Evolutionary conservation across 768 basidiomycete genomes (phyloP).

Genomic region (Nevesoporus exiguus): DNA sequence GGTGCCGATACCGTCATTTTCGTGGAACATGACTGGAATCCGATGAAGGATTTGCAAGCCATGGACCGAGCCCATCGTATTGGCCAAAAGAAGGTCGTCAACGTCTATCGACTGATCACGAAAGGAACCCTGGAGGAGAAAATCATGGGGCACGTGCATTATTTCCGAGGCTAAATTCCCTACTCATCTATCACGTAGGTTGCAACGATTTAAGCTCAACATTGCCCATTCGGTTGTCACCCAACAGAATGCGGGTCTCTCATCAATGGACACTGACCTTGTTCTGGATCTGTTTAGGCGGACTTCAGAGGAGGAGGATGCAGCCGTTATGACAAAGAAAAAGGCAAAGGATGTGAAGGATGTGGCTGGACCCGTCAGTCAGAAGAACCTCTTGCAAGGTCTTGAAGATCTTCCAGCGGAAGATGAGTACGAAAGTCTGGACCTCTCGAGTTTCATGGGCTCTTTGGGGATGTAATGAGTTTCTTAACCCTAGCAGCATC

Average conservation of each 20-base stretch:
- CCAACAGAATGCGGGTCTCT: constrained; percentile 91
- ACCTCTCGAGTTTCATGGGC: constrained; percentile 84
- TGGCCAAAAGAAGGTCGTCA: constrained; percentile 98
- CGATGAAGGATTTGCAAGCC: constrained; percentile 98
- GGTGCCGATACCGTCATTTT: constrained; percentile 99
- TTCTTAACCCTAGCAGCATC: not conserved
- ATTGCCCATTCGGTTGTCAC: constrained; percentile 96
- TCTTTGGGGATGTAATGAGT: constrained; percentile 57
- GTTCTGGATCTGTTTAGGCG: constrained; percentile 91
- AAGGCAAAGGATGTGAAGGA: constrained; percentile 53
- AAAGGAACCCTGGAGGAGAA: constrained; percentile 98
- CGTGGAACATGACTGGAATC: constrained; percentile 99
- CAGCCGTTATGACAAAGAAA: constrained; percentile 46
- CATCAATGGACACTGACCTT: constrained; percentile 96
- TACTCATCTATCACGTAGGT: constrained; percentile 40
- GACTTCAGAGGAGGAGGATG: constrained; percentile 74
- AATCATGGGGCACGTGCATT: constrained; percentile 88
- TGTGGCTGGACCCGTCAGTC: constrained; percentile 54
- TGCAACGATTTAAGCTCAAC: constrained; percentile 98
- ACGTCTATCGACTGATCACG: constrained; percentile 96
- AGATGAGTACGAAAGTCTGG: constrained; percentile 88
- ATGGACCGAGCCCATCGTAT: constrained; percentile 99
- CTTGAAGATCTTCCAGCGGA: constrained; percentile 90
- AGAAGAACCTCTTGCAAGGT: constrained; percentile 84
- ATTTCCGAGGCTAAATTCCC: not conserved